A percentile compares a stretch with the other conserved stretches of the same genome.
phyloP scores from a whole-genome alignment of 1,284 basidiomycete genomes.

The Ganoderma boninense region DNA sequence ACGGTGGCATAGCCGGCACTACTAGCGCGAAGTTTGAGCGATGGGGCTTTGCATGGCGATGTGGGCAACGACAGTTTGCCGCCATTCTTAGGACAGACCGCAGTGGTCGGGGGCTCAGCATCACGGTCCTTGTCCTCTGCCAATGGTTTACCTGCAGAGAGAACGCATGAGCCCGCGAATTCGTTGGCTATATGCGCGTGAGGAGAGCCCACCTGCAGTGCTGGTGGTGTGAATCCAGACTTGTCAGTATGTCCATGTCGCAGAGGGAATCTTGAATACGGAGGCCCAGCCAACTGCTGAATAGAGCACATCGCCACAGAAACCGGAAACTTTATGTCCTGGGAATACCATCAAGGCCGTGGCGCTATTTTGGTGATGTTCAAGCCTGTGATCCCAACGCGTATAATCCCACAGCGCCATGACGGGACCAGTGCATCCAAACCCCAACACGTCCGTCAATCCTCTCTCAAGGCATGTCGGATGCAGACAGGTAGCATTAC shows the following conservation, averaged over 20 bases:
- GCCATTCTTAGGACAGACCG: slow-evolving; percentile 1
- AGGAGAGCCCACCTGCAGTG: background rate
- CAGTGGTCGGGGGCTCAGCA: background rate
- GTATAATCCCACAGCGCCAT: background rate
- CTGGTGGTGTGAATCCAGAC: background rate
- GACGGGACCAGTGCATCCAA: background rate
- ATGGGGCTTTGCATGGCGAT: background rate
- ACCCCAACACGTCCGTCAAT: background rate
- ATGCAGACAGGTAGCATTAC: background rate
- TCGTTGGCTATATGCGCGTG: background rate
- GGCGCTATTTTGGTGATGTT: background rate
- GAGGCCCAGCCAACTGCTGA: background rate
- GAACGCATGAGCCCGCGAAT: background rate
- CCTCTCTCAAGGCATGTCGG: background rate
- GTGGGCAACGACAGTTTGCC: background rate
- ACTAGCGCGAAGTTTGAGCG: background rate
- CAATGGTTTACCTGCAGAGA: background rate
- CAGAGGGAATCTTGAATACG: too few species aligned
- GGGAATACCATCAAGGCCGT: background rate
- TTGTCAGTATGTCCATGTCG: background rate
- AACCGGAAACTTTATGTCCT: background rate
- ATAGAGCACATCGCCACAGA: background rate
- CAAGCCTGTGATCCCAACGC: background rate
- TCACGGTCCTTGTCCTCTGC: background rate
- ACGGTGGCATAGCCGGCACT: background rate